phyloP scores from a whole-genome alignment of 352 stramenopile species.

The Pythium phragmiticola region DNA sequence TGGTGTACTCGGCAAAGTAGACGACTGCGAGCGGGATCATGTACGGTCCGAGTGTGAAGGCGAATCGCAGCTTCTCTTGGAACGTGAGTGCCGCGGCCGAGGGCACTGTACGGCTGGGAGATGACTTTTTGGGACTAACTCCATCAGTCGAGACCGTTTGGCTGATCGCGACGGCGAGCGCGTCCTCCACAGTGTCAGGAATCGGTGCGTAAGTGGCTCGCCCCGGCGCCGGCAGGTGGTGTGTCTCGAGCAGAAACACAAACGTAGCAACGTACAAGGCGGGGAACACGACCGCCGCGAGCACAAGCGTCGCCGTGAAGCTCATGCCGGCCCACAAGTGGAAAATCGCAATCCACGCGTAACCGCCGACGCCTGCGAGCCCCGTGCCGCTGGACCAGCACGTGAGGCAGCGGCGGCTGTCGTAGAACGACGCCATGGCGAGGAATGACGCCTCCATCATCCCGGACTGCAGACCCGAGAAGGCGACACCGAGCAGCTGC shows the following conservation, averaged over 20 bases:
- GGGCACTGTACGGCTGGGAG: neutral
- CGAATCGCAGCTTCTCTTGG: slow-evolving; percentile 65
- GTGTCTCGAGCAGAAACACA: slow-evolving; percentile 56
- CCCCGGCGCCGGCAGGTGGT: slow-evolving; percentile 46
- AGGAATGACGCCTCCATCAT: slow-evolving; percentile 91
- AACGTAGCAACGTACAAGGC: slow-evolving; percentile 65
- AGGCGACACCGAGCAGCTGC: slow-evolving; percentile 88
- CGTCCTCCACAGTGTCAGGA: slow-evolving; percentile 14
- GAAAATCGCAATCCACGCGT: slow-evolving; percentile 84
- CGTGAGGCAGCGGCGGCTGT: slow-evolving; percentile 78
- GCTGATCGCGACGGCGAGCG: slow-evolving; percentile 11
- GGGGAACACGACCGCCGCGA: slow-evolving; percentile 58
- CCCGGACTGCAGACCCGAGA: slow-evolving; percentile 82
- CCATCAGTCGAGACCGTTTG: slow-evolving; percentile 23
- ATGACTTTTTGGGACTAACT: neutral
- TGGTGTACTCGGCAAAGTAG: slow-evolving; percentile 93
- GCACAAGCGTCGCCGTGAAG: slow-evolving; percentile 60
- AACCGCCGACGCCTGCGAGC: slow-evolving; percentile 90
- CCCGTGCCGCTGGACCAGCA: slow-evolving; percentile 93
- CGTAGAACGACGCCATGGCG: slow-evolving; percentile 82
- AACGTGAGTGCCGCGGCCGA: slow-evolving; percentile 37
- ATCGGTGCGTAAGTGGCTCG: slow-evolving; percentile 24
- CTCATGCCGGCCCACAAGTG: slow-evolving; percentile 64
- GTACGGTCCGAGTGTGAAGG: slow-evolving; percentile 87
- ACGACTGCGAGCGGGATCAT: slow-evolving; percentile 90